Evolutionary conservation across 192 early-diverging fungal genomes (phyloP).

Genomic region (Mortierella hygrophila): DNA sequence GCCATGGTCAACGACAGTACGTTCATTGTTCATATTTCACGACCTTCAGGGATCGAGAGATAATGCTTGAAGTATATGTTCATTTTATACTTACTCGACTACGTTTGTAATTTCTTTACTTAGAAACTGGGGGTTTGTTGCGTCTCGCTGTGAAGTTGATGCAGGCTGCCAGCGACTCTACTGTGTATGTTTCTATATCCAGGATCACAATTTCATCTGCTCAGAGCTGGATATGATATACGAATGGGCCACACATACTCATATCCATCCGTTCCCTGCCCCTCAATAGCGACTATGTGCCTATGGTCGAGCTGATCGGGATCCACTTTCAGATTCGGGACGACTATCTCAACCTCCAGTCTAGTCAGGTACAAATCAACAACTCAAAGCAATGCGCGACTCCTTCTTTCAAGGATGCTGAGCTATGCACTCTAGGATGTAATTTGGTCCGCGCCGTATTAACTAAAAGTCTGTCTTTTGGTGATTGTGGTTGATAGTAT

Average conservation of each 20-base stretch:
- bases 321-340: constrained; percentile 98
- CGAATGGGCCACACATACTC: no score
- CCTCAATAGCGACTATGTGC: constrained; percentile 71
- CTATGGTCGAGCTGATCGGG: constrained; percentile 89
- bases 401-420: neutral
- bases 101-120: neutral
- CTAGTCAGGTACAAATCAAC: constrained; percentile 68
- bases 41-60: neutral
- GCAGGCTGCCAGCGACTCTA: constrained; percentile 75
- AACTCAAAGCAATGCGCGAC: no score
- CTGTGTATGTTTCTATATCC: constrained; percentile 22
- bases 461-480: neutral
- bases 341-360: constrained; percentile 96
- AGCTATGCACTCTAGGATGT: neutral
- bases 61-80: neutral
- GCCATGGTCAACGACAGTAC: constrained; percentile 96
- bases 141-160: constrained; percentile 94
- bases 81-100: neutral
- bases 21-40: constrained; percentile 1
- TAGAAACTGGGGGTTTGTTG: constrained; percentile 97
- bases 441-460: neutral
- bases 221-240: neutral
- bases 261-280: neutral
- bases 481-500: constrained; percentile 68
- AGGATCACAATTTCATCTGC: constrained; percentile 1